Base-by-base conservation (phyloP, 176 grass and related monocot genomes). In the Canna indica region DNA sequence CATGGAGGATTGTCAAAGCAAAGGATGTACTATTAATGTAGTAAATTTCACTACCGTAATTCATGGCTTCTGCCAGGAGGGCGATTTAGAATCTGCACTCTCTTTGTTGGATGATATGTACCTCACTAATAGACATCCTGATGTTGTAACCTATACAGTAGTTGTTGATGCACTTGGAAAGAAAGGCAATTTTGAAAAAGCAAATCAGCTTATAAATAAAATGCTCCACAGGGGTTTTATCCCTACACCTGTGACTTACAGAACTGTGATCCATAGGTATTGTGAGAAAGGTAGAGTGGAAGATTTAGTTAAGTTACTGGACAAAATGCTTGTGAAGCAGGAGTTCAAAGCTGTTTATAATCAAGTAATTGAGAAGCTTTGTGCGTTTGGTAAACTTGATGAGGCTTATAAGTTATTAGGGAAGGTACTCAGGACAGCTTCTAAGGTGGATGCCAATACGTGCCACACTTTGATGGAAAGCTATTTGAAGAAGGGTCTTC, bases 91-190 rank as follows among this genome's bases (percentile, higher is more conserved):
- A 67, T 80, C 88, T 1, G 88, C 86, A 0, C 81, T 97, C 13
- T 97, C 88, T 39, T 87, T 97, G 79, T 53, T 97, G 52, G 93
- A 97, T 76, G 93, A 91, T 75, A 87, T 97, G 93, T 97, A 90
- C 79, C 75, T 97, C 30, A 97, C 78, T 65, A 91, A 91, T 73
- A 97, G 82, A 56, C 88, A 91, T 77, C 93, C 88, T 65, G 93
- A 97, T 83, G 88, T 85, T 29, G 75, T 89, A 64, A 97, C 93
- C 28, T 97, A 97, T 75, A 92, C 93, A 65, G 73, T 91, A 83
- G 67, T 91, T 67, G 80, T 97, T 33, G 72, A 97, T 81, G 84
- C 77, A 81, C 75, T 97, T 76, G 88, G 86, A 76, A 97, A 79
- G 77, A 91, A 91, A 75, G 93, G 75, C 61, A 77, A 73, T 29